These are phyloP conservation scores for Shiraia bambusicola DNA, from an alignment of 2,329 filamentous ascomycete genomes.

Conservation along the genomic window DNA sequence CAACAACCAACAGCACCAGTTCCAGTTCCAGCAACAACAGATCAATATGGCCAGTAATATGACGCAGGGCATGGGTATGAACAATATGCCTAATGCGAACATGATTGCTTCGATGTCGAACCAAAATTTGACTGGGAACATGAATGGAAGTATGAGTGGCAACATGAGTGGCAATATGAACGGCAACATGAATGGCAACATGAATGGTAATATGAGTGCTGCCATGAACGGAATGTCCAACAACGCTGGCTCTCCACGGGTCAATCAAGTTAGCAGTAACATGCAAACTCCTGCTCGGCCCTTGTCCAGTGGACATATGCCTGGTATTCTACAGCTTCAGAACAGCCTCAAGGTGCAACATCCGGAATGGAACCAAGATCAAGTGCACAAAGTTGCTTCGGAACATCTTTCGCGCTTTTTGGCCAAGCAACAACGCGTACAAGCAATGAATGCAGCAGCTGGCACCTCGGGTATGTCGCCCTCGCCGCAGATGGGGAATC, in stretches of 20 bases:
- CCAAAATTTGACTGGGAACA: conserved; percentile 37
- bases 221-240: conserved; percentile 40
- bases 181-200: conserved; percentile 23
- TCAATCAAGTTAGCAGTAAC: conserved; percentile 32
- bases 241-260: conserved; percentile 38
- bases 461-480: conserved; percentile 35
- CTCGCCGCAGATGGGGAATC: conserved; percentile 37
- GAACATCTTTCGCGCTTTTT: conserved; percentile 38
- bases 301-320: conserved; percentile 38
- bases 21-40: conserved; percentile 42
- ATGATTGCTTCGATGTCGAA: conserved; percentile 37
- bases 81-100: conserved; percentile 39
- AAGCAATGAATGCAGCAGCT: conserved; percentile 43
- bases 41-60: conserved; percentile 41
- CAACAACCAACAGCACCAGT: conserved; percentile 38
- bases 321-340: conserved; percentile 36
- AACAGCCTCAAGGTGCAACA: conserved; percentile 37
- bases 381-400: conserved; percentile 37
- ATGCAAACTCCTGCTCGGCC: conserved; percentile 33
- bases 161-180: neutral
- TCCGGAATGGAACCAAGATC: conserved; percentile 40
- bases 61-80: conserved; percentile 36
- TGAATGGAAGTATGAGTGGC: conserved; percentile 35
- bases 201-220: conserved; percentile 1
- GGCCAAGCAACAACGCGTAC: conserved; percentile 37